Evolutionary conservation across 179 eudicot genomes (phyloP).

Genomic region (Silene coronaria): DNA sequence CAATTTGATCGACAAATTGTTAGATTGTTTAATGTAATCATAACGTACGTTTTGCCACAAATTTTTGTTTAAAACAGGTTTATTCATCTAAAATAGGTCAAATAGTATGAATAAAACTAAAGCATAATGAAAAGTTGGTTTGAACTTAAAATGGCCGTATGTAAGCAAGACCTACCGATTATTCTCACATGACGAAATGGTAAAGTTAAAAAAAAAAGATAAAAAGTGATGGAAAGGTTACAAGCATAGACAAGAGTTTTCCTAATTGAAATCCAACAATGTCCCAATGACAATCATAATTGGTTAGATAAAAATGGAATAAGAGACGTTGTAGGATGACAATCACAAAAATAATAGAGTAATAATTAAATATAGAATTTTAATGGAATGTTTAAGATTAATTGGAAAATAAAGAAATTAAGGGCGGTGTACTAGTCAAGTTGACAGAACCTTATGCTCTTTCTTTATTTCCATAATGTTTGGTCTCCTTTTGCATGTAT

Average conservation of each 20-base stretch:
- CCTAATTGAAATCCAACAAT: slow-evolving; percentile 18
- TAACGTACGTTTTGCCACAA: too few relatives aligned
- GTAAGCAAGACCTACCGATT: too few relatives aligned
- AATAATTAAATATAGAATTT: not conserved
- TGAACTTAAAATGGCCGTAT: too few relatives aligned
- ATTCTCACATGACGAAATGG: not conserved
- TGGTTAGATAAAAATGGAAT: not conserved
- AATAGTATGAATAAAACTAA: too few relatives aligned
- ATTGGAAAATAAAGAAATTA: not conserved
- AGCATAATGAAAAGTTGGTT: too few relatives aligned
- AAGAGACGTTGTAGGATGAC: slow-evolving; percentile 12
- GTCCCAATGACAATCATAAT: not conserved
- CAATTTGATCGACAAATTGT: too few relatives aligned
- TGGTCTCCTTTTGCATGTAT: slow-evolving; percentile 6
- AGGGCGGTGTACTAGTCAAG: not conserved
- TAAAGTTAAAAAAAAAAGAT: not conserved
- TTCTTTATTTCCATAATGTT: slow-evolving; percentile 10
- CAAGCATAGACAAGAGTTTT: not conserved
- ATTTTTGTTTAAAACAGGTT: too few relatives aligned
- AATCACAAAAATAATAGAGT: not conserved
- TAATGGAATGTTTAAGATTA: not conserved
- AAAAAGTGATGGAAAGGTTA: not conserved
- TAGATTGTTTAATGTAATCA: too few relatives aligned
- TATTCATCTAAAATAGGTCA: too few relatives aligned
- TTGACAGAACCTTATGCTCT: slow-evolving; percentile 7